These are phyloP conservation scores for Ambrosia hybrid DNA, from an alignment of 140 eudicot genomes.

Conservation along the genomic window DNA sequence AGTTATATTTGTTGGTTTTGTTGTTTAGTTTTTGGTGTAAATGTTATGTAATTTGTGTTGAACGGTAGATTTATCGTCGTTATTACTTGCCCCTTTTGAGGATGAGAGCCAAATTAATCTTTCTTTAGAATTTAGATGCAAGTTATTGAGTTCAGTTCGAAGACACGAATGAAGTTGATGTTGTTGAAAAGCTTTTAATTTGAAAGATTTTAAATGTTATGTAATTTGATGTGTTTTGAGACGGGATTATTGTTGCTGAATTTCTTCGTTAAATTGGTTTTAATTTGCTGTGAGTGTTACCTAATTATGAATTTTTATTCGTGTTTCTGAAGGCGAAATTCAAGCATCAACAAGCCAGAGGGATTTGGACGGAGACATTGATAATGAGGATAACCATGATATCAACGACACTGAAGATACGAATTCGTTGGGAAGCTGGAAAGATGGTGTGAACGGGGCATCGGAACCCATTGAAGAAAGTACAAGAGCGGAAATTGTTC, in stretches of 20 bases:
- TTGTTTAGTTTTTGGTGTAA: neutral
- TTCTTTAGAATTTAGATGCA: neutral
- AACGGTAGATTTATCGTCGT: neutral
- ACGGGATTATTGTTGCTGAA: neutral
- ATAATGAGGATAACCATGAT: slow-evolving; percentile 33
- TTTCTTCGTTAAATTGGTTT: neutral
- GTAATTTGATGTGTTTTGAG: too few species aligned
- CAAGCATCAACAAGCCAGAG: slow-evolving; percentile 21
- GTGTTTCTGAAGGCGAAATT: slow-evolving; percentile 20
- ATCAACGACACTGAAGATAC: slow-evolving; percentile 49
- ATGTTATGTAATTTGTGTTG: neutral
- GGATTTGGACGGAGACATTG: slow-evolving; percentile 28
- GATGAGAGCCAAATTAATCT: neutral
- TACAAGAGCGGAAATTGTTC: slow-evolving; percentile 24
- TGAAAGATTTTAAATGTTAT: too few species aligned
- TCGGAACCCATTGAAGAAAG: slow-evolving; percentile 33
- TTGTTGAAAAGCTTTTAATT: neutral
- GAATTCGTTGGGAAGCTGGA: slow-evolving; percentile 72
- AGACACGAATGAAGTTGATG: neutral
- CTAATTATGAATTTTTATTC: neutral
- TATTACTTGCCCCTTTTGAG: neutral
- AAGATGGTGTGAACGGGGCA: slow-evolving; percentile 46
- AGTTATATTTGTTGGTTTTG: too few species aligned
- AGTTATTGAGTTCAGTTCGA: neutral
- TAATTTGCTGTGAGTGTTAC: neutral